A percentile compares a stretch with the other conserved stretches of the same genome.
phyloP scores from a whole-genome alignment of 1,284 basidiomycete species.

The Cutaneotrichosporon sp. region DNA sequence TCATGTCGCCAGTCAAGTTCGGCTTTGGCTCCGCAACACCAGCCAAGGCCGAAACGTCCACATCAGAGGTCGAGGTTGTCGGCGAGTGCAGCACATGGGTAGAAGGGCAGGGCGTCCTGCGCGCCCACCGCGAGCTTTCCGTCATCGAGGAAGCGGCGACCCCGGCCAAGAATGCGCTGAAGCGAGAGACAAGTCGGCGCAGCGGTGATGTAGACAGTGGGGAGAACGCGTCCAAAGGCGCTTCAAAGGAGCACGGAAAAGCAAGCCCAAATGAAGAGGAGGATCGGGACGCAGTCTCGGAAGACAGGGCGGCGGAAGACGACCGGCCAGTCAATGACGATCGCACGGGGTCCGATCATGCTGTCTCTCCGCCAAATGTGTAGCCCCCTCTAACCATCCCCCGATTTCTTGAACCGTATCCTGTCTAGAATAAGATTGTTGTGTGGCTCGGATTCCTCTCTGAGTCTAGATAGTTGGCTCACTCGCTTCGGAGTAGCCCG shows the following conservation, averaged over 20 bases:
- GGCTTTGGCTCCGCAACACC: conserved; percentile 15
- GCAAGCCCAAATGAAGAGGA: background rate
- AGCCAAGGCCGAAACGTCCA: conserved; percentile 10
- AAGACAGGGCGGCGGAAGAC: background rate
- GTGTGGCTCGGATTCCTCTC: background rate
- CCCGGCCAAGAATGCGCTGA: background rate
- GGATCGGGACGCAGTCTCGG: background rate
- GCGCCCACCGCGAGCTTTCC: conserved; percentile 40
- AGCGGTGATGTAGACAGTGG: too few species aligned
- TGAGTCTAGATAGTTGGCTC: too few species aligned
- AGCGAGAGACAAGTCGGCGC: too few species aligned
- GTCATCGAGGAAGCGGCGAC: conserved; percentile 40
- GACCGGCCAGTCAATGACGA: conserved; percentile 9
- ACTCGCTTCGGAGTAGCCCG: too few species aligned
- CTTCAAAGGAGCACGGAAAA: background rate
- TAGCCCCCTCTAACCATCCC: background rate
- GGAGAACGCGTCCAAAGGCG: too few species aligned
- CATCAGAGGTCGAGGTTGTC: conserved; percentile 25
- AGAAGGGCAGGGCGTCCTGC: conserved; percentile 17
- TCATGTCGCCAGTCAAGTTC: conserved; percentile 22
- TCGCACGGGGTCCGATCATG: background rate
- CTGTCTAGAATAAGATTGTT: too few species aligned
- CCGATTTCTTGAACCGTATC: background rate
- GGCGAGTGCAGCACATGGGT: conserved; percentile 27
- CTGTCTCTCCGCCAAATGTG: background rate